These are phyloP conservation scores for Metschnikowia rubicola DNA, from an alignment of 805 yeast genomes.

Conservation along the genomic window DNA sequence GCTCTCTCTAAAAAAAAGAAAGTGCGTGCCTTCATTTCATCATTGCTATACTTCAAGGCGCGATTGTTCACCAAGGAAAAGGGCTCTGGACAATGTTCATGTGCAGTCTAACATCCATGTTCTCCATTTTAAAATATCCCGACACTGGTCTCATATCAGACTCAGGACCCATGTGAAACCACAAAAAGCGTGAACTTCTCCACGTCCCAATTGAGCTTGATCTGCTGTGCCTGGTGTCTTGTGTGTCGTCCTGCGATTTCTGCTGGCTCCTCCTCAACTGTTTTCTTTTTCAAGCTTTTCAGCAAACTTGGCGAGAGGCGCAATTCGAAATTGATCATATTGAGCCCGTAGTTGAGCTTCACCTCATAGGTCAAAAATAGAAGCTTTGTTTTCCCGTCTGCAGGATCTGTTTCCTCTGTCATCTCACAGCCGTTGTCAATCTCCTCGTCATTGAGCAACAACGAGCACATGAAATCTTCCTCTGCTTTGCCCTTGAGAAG, in stretches of 20 bases:
- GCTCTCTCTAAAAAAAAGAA: too few species aligned
- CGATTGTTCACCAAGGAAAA: too few species aligned
- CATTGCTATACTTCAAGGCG: too few species aligned
- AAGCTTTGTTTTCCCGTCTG: constrained; percentile 13
- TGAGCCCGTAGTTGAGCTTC: constrained; percentile 46
- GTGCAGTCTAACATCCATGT: too few species aligned
- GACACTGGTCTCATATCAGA: too few species aligned
- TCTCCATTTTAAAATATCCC: too few species aligned
- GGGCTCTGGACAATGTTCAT: too few species aligned
- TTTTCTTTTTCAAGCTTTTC: constrained; percentile 34
- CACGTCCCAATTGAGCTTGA: constrained; percentile 45
- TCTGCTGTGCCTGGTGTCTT: constrained; percentile 43
- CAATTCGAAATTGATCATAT: constrained; percentile 40
- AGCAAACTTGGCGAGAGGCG: constrained; percentile 39
- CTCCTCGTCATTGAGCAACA: constrained; percentile 44
- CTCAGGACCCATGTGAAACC: constrained; percentile 20
- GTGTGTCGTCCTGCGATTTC: constrained; percentile 40
- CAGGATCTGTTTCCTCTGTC: constrained; percentile 28
- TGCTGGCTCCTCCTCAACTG: constrained; percentile 22
- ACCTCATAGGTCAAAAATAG: constrained; percentile 35
- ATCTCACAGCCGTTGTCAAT: constrained; percentile 43
- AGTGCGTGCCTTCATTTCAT: too few species aligned
- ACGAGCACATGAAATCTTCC: constrained; percentile 36
- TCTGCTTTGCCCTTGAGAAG: constrained; percentile 28
- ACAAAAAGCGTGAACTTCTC: constrained; percentile 36